phyloP scores from a whole-genome alignment of 1,284 basidiomycete species.

The Papiliotrema terrestris region DNA sequence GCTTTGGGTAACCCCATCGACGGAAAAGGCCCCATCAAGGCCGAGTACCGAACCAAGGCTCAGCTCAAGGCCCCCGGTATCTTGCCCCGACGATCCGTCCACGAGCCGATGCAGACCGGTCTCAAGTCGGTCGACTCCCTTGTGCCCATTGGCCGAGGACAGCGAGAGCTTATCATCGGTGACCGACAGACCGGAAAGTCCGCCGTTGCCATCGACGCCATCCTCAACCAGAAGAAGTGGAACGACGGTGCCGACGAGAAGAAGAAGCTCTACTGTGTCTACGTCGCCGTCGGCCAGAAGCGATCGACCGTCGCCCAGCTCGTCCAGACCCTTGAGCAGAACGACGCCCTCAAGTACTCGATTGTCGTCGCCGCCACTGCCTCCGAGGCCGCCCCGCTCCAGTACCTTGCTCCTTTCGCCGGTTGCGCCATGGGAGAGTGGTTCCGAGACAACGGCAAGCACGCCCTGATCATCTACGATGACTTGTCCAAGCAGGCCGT shows the following conservation, averaged over 20 bases:
- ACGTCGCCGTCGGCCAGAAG: conserved; percentile 98
- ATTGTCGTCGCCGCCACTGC: conserved; percentile 98
- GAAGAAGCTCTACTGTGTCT: conserved; percentile 99
- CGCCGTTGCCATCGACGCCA: conserved; percentile 98
- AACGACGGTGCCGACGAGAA: conserved; percentile 93
- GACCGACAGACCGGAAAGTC: conserved; percentile 98
- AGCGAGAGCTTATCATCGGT: conserved; percentile 99
- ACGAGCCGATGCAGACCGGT: conserved; percentile 99
- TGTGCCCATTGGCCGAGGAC: conserved; percentile 99
- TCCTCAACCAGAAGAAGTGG: conserved; percentile 99
- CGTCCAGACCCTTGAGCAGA: conserved; percentile 98
- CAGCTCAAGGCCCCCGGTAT: conserved; percentile 99
- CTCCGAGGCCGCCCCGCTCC: conserved; percentile 96
- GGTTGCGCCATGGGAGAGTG: conserved; percentile 99
- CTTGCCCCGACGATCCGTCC: conserved; percentile 96
- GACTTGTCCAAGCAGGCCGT: conserved; percentile 99
- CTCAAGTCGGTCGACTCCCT: conserved; percentile 99
- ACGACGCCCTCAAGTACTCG: conserved; percentile 99
- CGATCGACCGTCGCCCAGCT: conserved; percentile 99
- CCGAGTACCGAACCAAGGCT: conserved; percentile 89
- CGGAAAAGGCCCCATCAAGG: conserved; percentile 95
- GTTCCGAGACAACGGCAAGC: conserved; percentile 99
- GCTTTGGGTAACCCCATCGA: conserved; percentile 99
- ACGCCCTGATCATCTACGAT: conserved; percentile 96
- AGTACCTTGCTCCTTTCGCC: conserved; percentile 99